Percentiles rank a stretch among this genome's conserved stretches.
Evolutionary conservation across 1,139 yeast species (phyloP).

Genomic region (Candida neerlandica): DNA sequence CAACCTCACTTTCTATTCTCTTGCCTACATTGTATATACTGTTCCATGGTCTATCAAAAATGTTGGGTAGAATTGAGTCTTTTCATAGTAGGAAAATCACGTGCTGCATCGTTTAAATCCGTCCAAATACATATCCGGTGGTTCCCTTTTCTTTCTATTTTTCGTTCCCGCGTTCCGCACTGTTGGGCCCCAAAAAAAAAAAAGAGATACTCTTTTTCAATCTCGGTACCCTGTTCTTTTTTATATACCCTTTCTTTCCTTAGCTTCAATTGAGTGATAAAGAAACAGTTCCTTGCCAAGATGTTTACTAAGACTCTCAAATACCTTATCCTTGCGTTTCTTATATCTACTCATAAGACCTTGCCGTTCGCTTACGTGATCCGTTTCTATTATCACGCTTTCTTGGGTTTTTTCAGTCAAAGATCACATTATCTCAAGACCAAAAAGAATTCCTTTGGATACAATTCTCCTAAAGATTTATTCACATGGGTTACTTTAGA

Average conservation of each 20-base stretch:
- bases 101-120: too few relatives aligned
- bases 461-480: slow-evolving; percentile 28
- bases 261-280: too few relatives aligned
- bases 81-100: too few relatives aligned
- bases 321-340: slow-evolving; percentile 14
- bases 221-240: neutral
- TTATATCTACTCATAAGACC: slow-evolving; percentile 51
- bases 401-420: slow-evolving; percentile 43
- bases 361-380: slow-evolving; percentile 69
- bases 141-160: too few relatives aligned
- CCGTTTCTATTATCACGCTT: slow-evolving; percentile 57
- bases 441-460: slow-evolving; percentile 38
- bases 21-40: too few relatives aligned
- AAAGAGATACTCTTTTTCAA: neutral
- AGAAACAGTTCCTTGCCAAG: neutral
- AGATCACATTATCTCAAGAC: slow-evolving; percentile 25
- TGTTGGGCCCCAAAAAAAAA: neutral
- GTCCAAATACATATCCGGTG: too few relatives aligned
- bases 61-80: too few relatives aligned
- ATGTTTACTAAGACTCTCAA: slow-evolving; percentile 14
- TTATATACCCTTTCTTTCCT: neutral
- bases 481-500: slow-evolving; percentile 49
- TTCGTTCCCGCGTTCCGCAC: too few relatives aligned
- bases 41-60: too few relatives aligned
- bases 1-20: too few relatives aligned